Evolutionary conservation across 1,284 basidiomycete genomes (phyloP).

Genomic region (Fomitopsis schrenkii): DNA sequence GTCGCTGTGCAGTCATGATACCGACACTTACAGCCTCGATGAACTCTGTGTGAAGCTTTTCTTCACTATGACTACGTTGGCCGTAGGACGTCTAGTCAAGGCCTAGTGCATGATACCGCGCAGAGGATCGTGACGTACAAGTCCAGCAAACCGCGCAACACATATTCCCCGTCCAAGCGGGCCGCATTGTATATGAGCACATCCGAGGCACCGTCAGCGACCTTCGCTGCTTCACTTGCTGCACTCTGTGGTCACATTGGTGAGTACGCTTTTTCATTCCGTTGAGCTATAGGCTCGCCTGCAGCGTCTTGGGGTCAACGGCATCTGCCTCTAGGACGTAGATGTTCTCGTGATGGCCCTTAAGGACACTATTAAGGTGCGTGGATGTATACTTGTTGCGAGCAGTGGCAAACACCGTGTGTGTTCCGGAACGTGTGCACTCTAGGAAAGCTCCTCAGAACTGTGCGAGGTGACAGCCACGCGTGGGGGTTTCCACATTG

Average conservation of each 20-base stretch:
- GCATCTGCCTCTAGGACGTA: slow-evolving; percentile 25
- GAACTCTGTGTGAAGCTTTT: slow-evolving; percentile 14
- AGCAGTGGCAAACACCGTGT: slow-evolving; percentile 22
- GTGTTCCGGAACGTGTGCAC: slow-evolving; percentile 7
- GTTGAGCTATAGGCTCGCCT: not conserved
- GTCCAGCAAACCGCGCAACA: slow-evolving; percentile 6
- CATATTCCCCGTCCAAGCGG: slow-evolving; percentile 1
- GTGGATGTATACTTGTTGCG: slow-evolving; percentile 17
- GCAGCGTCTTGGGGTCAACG: slow-evolving; percentile 14
- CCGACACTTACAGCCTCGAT: slow-evolving; percentile 6
- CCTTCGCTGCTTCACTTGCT: slow-evolving; percentile 13
- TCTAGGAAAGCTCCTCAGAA: not conserved
- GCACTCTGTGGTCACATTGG: slow-evolving; percentile 4
- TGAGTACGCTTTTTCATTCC: not conserved
- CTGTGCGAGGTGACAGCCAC: not conserved
- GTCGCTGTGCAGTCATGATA: slow-evolving; percentile 6
- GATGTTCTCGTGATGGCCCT: slow-evolving; percentile 14
- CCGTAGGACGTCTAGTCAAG: not conserved
- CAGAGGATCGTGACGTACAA: slow-evolving; percentile 7
- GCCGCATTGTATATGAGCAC: slow-evolving; percentile 29
- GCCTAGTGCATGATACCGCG: too few species aligned
- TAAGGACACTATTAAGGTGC: slow-evolving; percentile 9
- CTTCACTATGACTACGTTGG: slow-evolving; percentile 7
- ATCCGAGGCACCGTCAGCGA: slow-evolving; percentile 26
- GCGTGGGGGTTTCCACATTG: too few species aligned